A percentile compares a stretch with the other conserved stretches of the same genome.
phyloP scores from a whole-genome alignment of 352 stramenopile species.

The Thalassiosira ordinaria region DNA sequence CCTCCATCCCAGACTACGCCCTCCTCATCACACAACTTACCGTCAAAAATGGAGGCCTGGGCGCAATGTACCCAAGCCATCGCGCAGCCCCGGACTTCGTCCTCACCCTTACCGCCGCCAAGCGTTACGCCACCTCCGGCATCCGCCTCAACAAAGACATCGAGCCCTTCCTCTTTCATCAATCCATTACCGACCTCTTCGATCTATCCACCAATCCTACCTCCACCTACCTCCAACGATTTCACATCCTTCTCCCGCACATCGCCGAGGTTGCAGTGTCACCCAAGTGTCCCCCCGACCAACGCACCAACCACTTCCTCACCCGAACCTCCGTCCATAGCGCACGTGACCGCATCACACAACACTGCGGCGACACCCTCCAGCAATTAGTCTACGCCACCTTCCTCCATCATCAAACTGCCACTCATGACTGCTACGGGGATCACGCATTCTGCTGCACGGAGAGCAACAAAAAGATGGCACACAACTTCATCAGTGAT shows the following conservation, averaged over 20 bases:
- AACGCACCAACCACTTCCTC: slow-evolving; percentile 13
- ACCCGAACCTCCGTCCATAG: slow-evolving; percentile 1
- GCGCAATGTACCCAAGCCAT: too few relatives aligned
- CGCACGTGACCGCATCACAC: slow-evolving; percentile 1
- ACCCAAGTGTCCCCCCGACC: not conserved
- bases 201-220: not conserved
- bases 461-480: slow-evolving; percentile 6
- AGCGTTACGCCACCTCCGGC: too few relatives aligned
- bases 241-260: slow-evolving; percentile 14
- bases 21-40: too few relatives aligned
- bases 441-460: slow-evolving; percentile 20
- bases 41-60: too few relatives aligned
- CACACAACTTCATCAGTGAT: slow-evolving; percentile 20
- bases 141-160: slow-evolving; percentile 11
- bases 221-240: slow-evolving; percentile 16
- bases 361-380: not conserved
- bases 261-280: slow-evolving; percentile 7
- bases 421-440: slow-evolving; percentile 7
- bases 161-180: not conserved
- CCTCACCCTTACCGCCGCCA: too few relatives aligned
- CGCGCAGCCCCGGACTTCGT: too few relatives aligned
- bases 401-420: too few relatives aligned
- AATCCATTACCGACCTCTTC: slow-evolving; percentile 9
- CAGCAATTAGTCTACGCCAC: too few relatives aligned
- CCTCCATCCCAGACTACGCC: too few relatives aligned